Evolutionary conservation across 257 asterid species (phyloP), one percentile per base, ranked within the genome.

Genomic region (Solanum appendiculatum): DNA sequence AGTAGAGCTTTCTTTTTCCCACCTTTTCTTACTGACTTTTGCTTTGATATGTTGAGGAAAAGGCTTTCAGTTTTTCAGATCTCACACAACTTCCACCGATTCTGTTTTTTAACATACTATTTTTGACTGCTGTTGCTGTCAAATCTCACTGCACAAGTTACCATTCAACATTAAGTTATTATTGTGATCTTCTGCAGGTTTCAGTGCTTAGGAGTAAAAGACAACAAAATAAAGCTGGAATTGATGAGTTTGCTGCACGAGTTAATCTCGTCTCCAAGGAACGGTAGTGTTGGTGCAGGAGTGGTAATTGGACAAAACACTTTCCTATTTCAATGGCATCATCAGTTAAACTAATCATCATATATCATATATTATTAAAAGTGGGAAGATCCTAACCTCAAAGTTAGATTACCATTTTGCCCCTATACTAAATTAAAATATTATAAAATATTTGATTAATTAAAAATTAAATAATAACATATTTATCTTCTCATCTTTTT

Each of bases 121-220:
- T 39, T 73, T 37, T 11, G 82, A 36, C 51, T 37, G 16, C 29
- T 73, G 82, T 23, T 23, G 82, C 34, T 11, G 33, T 21, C 37
- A 74, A 74, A 75, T 40, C 36, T 77, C 34, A 7, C 33, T 40
- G 60, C 36, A 40, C 37, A 15, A 40, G 31, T 37, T 74, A 37
- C 18, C 54, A 39, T 11, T 40, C 82, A 37, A 21, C 54, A 3
- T 74, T 12, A 21, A 23, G 15, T 84, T 37, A 20, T 88, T 60
- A 27, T 78, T 78, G 60, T 78, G 84, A 78, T 44, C 25, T 44
- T 27, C 39, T 16, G 48, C 90, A 93, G 96, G 91, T 89, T 29
- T 93, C 94, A 21, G 90, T 92, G 40, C 91, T 93, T 42, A 88
- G 96, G 73, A 91, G 95, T 64, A 83, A 87, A 69, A 88, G 87